These are phyloP conservation scores for Arthroderma uncinatum DNA, from an alignment of 2,329 filamentous ascomycete genomes.

Conservation along the genomic window DNA sequence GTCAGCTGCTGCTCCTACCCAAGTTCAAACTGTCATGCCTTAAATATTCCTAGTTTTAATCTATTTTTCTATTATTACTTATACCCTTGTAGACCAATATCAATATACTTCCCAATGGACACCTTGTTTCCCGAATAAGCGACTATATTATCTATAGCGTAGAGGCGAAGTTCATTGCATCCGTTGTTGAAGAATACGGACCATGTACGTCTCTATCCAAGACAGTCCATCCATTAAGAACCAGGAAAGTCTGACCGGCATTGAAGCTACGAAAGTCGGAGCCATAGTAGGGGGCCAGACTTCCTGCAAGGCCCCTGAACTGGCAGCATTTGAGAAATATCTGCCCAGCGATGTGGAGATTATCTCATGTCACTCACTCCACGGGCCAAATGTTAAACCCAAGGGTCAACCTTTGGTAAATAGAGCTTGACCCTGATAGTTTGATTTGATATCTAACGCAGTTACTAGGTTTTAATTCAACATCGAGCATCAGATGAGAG, in stretches of 20 bases:
- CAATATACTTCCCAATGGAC: slow-evolving; percentile 85
- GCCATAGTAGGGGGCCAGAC: slow-evolving; percentile 97
- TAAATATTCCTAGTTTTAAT: slow-evolving; percentile 7
- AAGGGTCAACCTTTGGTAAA: slow-evolving; percentile 76
- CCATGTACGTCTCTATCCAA: slow-evolving; percentile 57
- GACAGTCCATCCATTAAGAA: not conserved
- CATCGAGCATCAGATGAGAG: slow-evolving; percentile 73
- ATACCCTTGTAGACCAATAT: slow-evolving; percentile 58
- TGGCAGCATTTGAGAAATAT: slow-evolving; percentile 81
- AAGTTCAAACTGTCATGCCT: slow-evolving; percentile 15
- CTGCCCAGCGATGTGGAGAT: slow-evolving; percentile 84
- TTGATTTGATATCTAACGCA: not conserved
- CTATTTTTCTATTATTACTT: slow-evolving; percentile 24
- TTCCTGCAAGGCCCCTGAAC: slow-evolving; percentile 95
- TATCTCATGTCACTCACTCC: slow-evolving; percentile 89
- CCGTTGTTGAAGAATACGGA: slow-evolving; percentile 76
- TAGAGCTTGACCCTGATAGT: slow-evolving; percentile 12
- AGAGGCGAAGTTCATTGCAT: slow-evolving; percentile 81
- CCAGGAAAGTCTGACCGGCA: slow-evolving; percentile 11
- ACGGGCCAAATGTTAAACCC: slow-evolving; percentile 82
- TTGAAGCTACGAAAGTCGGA: slow-evolving; percentile 75
- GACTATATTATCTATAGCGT: slow-evolving; percentile 99
- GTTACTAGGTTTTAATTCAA: slow-evolving; percentile 61
- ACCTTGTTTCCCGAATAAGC: slow-evolving; percentile 88
- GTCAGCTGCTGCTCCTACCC: slow-evolving; percentile 33